Conservation (phyloP, 352 stramenopile species). For the Phytopythium aichiense region DNA sequence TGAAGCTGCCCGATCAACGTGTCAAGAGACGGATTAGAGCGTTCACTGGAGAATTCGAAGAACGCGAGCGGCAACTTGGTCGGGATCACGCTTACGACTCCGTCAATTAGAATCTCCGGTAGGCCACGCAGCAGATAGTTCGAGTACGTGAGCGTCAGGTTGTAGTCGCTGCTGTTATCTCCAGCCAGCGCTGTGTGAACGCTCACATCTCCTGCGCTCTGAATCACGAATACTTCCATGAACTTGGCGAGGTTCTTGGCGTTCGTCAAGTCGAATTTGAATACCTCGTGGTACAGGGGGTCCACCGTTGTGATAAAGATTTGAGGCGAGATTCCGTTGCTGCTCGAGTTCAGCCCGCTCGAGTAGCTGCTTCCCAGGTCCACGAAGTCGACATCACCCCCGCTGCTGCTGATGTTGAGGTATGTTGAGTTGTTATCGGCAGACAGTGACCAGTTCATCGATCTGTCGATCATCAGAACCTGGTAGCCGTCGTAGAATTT, state of each 20-base stretch:
- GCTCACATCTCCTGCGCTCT: background rate
- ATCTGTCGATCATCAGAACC: background rate
- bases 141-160: background rate
- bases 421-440: background rate
- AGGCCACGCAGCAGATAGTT: background rate
- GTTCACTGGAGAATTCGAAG: background rate
- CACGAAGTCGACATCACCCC: background rate
- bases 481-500: background rate
- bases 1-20: background rate
- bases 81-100: background rate
- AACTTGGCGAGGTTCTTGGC: background rate
- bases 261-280: background rate
- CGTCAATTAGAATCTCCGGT: background rate
- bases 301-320: background rate
- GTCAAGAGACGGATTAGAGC: background rate
- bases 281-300: background rate
- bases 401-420: background rate
- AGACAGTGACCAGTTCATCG: background rate
- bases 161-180: background rate
- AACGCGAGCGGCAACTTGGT: background rate
- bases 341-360: background rate
- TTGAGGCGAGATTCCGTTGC: background rate
- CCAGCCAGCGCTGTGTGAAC: background rate
- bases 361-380: background rate
- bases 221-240: background rate